These are phyloP conservation scores for Lagenidium giganteum DNA, from an alignment of 352 stramenopile species.

Conservation along the genomic window DNA sequence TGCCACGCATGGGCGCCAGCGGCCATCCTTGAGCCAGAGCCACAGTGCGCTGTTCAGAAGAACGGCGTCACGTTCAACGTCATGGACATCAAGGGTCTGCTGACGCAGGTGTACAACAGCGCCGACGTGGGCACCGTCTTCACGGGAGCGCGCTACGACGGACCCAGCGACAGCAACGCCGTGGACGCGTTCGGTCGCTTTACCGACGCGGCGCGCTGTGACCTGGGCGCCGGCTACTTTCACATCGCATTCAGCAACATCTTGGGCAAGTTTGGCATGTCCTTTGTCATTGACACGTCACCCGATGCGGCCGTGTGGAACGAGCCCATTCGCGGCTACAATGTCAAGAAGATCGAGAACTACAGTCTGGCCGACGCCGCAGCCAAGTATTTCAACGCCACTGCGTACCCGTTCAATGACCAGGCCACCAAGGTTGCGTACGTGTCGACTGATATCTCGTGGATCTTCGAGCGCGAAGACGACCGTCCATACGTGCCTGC, in stretches of 20 bases:
- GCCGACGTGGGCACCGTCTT: slow-evolving; percentile 1
- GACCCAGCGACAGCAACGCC: slow-evolving; percentile 3
- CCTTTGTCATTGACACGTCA: slow-evolving; percentile 8
- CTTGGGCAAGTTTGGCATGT: slow-evolving; percentile 7
- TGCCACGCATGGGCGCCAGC: slow-evolving; percentile 3
- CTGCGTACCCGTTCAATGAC: slow-evolving; percentile 49
- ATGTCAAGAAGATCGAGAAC: not conserved
- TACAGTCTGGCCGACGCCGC: not conserved
- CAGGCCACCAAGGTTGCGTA: slow-evolving; percentile 40
- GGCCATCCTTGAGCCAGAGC: slow-evolving; percentile 12
- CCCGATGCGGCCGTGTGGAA: not conserved
- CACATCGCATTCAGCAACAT: slow-evolving; percentile 16
- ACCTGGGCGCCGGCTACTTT: slow-evolving; percentile 7
- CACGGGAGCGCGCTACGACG: slow-evolving; percentile 2
- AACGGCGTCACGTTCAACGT: slow-evolving; percentile 14
- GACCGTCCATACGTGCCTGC: too few relatives aligned
- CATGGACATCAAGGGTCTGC: slow-evolving; percentile 1
- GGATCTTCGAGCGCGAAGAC: not conserved
- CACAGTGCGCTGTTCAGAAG: not conserved
- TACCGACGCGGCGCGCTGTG: slow-evolving; percentile 8
- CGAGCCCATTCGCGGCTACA: not conserved
- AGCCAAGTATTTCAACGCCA: not conserved
- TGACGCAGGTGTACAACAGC: slow-evolving; percentile 6
- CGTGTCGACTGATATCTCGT: slow-evolving; percentile 10
- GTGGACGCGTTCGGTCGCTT: slow-evolving; percentile 11